Evolutionary conservation across 352 stramenopile genomes (phyloP), one percentile per base, ranked within the genome.

Genomic region (Phytophthora cryptogea): DNA sequence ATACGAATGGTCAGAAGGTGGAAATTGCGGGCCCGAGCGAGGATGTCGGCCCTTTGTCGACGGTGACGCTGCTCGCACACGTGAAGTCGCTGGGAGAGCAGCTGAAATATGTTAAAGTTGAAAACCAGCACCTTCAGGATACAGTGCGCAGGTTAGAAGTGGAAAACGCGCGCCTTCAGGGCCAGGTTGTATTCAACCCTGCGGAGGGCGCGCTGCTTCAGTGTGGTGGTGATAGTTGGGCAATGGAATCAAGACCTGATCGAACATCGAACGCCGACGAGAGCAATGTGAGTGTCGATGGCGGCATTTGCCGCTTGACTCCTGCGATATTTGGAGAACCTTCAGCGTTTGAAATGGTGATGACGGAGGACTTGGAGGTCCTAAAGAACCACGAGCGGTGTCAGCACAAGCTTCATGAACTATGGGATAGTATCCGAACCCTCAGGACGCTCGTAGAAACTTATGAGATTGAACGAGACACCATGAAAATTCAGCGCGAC

Each of bases 381-480:
- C 36, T 79, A 28, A 65, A 63, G 33, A 58, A 65, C 47, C 80
- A 89, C 37, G 77, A 80, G 42, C 77, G 66, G 8, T 90, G 81
- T 26, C 74, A 90, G 32, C 63, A 70, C 44, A 86, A 88, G 58
- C 70, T 84, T 17, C 83, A 89, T 41, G 83, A 92, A 44, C 59
- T 92, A 9, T 89, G 80, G 81, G 68, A 80, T 54, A 87, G 70
- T 20, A 70, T 90, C 26, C 72, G 74, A 31, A 88, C 64, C n/a
- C 61, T 92, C 23, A 74, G 74, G 57, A 67, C 74, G 26, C 87
- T 83, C 32, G 81, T 90, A 32, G 74, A 87, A 62, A 80, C 70
- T 35, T 88, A 81, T 39, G 66, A 80, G 9, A 52, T 83, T 8
- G 77, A 89, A 48, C 74, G 66, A 47, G 45, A 81, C n/a, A 59